Conservation (phyloP, 2,329 filamentous ascomycete species). For the Ceratocystis lukuohia region DNA sequence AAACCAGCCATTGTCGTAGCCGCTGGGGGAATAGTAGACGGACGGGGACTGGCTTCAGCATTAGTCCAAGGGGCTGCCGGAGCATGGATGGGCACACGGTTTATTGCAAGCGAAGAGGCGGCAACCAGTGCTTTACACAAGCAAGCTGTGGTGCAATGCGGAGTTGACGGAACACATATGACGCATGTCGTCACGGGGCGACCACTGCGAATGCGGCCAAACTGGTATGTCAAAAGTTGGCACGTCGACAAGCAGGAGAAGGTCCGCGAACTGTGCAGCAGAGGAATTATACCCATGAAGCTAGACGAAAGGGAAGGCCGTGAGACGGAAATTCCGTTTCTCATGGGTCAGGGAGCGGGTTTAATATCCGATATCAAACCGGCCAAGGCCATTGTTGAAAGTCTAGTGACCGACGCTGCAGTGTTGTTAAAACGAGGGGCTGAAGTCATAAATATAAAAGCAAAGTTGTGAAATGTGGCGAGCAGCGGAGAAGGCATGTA, state of each 20-base stretch:
- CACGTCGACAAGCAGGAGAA: conserved; percentile 55
- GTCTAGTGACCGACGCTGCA: conserved; percentile 72
- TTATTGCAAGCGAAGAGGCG: conserved; percentile 72
- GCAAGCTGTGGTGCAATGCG: conserved; percentile 64
- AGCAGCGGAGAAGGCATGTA: conserved; percentile 16
- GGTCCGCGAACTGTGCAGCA: conserved; percentile 60
- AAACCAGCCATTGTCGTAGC: conserved; percentile 67
- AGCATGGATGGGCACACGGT: conserved; percentile 90
- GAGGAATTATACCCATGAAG: conserved; percentile 67
- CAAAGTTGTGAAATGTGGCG: conserved; percentile 31
- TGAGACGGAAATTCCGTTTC: conserved; percentile 71
- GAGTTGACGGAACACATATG: conserved; percentile 64
- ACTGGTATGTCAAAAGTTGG: conserved; percentile 75
- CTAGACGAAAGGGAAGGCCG: conserved; percentile 71
- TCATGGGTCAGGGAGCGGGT: conserved; percentile 90
- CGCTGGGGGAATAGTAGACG: conserved; percentile 76
- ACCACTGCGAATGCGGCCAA: conserved; percentile 66
- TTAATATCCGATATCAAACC: conserved; percentile 65
- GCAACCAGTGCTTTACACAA: conserved; percentile 74
- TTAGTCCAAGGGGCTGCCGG: conserved; percentile 80
- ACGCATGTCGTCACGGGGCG: conserved; percentile 74
- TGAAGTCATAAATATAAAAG: conserved; percentile 41
- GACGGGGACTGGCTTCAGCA: conserved; percentile 63
- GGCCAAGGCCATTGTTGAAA: conserved; percentile 69
- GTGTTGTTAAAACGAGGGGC: conserved; percentile 50